These are phyloP conservation scores for Phytophthora fragariaefolia DNA, from an alignment of 352 stramenopile species.

Conservation along the genomic window DNA sequence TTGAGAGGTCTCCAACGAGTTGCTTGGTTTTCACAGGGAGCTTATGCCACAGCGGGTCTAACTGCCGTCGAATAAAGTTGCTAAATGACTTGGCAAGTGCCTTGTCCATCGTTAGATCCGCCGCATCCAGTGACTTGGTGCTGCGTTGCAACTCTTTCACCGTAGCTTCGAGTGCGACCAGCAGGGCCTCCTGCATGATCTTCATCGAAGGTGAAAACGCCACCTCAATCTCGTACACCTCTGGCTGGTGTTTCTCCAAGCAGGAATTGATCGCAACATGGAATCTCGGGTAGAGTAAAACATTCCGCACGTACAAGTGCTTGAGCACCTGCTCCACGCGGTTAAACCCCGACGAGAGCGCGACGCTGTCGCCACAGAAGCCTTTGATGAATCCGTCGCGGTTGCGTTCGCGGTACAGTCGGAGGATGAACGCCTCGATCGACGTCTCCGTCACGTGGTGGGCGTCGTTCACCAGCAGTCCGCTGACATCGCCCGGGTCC, in stretches of 20 bases:
- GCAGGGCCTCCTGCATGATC: constrained; percentile 94
- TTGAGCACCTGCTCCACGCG: constrained; percentile 96
- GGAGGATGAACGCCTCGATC: constrained; percentile 97
- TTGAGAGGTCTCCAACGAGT: constrained; percentile 85
- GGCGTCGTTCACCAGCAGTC: constrained; percentile 93
- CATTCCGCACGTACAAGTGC: constrained; percentile 91
- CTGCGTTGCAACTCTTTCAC: constrained; percentile 94
- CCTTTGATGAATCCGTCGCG: constrained; percentile 96
- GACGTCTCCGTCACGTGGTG: constrained; percentile 95
- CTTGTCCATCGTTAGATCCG: constrained; percentile 93
- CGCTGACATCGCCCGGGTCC: constrained; percentile 87
- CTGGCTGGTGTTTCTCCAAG: constrained; percentile 85
- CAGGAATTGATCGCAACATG: constrained; percentile 91
- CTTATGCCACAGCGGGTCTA: constrained; percentile 98
- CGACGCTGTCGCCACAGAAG: constrained; percentile 94
- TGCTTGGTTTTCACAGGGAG: constrained; percentile 94
- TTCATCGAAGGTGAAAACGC: constrained; percentile 92
- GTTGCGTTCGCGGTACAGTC: constrained; percentile 93
- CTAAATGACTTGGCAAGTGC: constrained; percentile 89
- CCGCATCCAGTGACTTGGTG: constrained; percentile 81
- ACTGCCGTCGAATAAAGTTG: constrained; percentile 81
- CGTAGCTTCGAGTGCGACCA: constrained; percentile 93
- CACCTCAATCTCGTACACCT: constrained; percentile 96
- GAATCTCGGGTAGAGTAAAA: constrained; percentile 97
- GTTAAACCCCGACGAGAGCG: constrained; percentile 93